Conservation (phyloP, 2,329 filamentous ascomycete genomes). For the Pyrenochaeta sp. region DNA sequence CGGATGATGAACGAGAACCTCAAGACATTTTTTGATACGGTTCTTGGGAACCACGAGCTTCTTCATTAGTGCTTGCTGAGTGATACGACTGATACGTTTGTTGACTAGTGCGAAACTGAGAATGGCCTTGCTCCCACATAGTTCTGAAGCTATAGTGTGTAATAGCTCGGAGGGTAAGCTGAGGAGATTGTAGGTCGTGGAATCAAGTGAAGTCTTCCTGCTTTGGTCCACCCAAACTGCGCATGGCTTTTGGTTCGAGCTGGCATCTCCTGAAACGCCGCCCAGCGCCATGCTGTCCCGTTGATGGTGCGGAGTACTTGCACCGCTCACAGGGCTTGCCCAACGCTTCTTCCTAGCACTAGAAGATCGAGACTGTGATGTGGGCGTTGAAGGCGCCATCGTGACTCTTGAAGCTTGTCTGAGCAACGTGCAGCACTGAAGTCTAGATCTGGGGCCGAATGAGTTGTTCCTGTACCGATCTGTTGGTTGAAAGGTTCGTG, state of each 20-base stretch:
- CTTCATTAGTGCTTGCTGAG: slow-evolving; percentile 22
- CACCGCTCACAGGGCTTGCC: slow-evolving; percentile 2
- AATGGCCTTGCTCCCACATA: slow-evolving; percentile 3
- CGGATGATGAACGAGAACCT: slow-evolving; percentile 11
- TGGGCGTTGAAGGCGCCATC: slow-evolving; percentile 8
- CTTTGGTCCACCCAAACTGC: no score
- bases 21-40: slow-evolving; percentile 16
- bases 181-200: slow-evolving; percentile 1
- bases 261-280: neutral
- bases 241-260: neutral
- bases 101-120: slow-evolving; percentile 18
- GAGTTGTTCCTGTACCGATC: no score
- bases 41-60: slow-evolving; percentile 14
- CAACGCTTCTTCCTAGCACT: slow-evolving; percentile 13
- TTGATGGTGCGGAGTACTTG: slow-evolving; percentile 1
- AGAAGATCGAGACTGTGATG: neutral
- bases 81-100: slow-evolving; percentile 14
- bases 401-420: no score
- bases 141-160: slow-evolving; percentile 9
- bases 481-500: no score
- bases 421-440: no score
- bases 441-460: no score
- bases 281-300: no score
- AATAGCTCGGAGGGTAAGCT: slow-evolving; percentile 19
- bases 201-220: neutral